Conservation (phyloP, 2,329 filamentous ascomycete species). For the Xylariaceae sp. region DNA sequence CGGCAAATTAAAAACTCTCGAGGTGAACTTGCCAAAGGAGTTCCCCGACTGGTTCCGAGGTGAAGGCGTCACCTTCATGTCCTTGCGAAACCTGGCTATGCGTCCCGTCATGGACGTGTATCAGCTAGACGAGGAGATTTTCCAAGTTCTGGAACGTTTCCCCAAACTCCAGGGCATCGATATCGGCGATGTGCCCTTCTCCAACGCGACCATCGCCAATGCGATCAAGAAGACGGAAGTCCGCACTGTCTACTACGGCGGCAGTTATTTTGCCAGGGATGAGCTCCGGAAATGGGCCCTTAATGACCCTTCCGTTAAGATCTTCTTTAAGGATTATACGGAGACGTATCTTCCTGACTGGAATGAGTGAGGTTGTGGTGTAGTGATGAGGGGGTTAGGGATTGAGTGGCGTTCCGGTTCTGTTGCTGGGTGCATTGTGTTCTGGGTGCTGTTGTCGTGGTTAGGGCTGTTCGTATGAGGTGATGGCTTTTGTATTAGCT, state of each 20-base stretch:
- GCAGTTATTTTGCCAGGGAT: not conserved
- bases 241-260: slow-evolving; percentile 21
- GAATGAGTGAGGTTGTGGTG: not conserved
- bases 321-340: slow-evolving; percentile 17
- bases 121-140: slow-evolving; percentile 17
- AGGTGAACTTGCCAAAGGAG: slow-evolving; percentile 15
- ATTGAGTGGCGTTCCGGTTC: too few species aligned
- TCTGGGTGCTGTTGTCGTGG: too few species aligned
- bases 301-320: slow-evolving; percentile 14
- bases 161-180: slow-evolving; percentile 27
- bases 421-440: too few species aligned
- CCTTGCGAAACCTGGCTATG: slow-evolving; percentile 52
- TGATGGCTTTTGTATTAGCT: too few species aligned
- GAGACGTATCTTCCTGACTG: not conserved
- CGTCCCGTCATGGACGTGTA: slow-evolving; percentile 27
- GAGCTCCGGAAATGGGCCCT: slow-evolving; percentile 25
- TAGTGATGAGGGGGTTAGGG: too few species aligned
- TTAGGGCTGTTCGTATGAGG: too few species aligned
- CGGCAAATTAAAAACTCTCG: slow-evolving; percentile 22
- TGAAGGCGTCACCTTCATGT: slow-evolving; percentile 23
- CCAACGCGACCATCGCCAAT: slow-evolving; percentile 19
- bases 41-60: slow-evolving; percentile 24
- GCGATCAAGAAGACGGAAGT: slow-evolving; percentile 23
- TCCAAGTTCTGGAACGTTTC: slow-evolving; percentile 22
- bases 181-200: slow-evolving; percentile 21